Percentiles rank a stretch among this genome's conserved stretches.
Evolutionary conservation across 768 basidiomycete species (phyloP).

Genomic region (Auriscalpium microsporum): DNA sequence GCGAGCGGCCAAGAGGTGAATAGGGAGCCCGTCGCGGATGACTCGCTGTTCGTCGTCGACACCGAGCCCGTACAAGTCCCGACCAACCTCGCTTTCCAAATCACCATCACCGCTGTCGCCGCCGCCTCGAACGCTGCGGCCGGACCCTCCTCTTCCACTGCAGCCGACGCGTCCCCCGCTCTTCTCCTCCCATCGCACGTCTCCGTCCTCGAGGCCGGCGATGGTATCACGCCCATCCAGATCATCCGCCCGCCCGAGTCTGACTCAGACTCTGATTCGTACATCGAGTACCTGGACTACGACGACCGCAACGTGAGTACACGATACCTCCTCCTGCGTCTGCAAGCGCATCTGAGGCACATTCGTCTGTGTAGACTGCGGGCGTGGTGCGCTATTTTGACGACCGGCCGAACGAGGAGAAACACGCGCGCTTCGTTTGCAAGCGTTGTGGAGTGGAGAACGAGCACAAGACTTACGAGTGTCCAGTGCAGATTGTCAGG

Average conservation of each 20-base stretch:
- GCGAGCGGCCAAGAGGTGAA: background rate
- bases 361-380: conserved; percentile 31
- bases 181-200: conserved; percentile 69
- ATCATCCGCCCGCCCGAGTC: conserved; percentile 38
- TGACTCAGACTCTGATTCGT: conserved; percentile 54
- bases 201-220: conserved; percentile 35
- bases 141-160: background rate
- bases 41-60: conserved; percentile 44
- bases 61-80: conserved; percentile 31
- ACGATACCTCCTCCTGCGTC: background rate
- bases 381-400: conserved; percentile 60
- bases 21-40: background rate
- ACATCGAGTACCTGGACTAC: conserved; percentile 73
- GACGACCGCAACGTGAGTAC: conserved; percentile 46
- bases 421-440: conserved; percentile 49
- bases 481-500: conserved; percentile 64
- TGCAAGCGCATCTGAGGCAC: background rate
- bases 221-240: conserved; percentile 30
- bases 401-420: conserved; percentile 28
- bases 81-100: conserved; percentile 13
- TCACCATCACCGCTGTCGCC: conserved; percentile 3
- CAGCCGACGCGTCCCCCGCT: conserved; percentile 6
- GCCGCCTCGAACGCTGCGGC: conserved; percentile 1
- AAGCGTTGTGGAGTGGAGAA: conserved; percentile 73
- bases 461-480: conserved; percentile 59